Percentiles rank a stretch among this genome's conserved stretches.
Evolutionary conservation across 768 basidiomycete genomes (phyloP).

Genomic region (Mycena vitilis): DNA sequence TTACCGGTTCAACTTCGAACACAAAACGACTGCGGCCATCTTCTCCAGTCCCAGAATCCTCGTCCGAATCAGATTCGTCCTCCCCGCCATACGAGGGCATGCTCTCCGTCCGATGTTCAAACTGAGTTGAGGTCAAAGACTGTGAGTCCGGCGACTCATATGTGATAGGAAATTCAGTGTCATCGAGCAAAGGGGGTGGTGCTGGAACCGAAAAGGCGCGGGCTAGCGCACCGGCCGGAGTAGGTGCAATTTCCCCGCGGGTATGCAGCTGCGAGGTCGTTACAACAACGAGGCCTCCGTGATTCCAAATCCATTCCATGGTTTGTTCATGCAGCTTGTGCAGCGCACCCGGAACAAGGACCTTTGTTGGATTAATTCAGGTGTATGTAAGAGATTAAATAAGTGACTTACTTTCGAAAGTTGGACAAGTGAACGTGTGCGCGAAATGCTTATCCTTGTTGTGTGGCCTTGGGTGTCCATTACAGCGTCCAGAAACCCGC

Average conservation of each 20-base stretch:
- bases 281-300: slow-evolving; percentile 7
- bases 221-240: not conserved
- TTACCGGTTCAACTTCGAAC: too few species aligned
- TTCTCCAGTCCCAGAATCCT: too few species aligned
- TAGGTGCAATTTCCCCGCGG: not conserved
- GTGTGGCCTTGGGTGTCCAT: not conserved
- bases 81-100: too few species aligned
- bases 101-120: too few species aligned
- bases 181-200: not conserved
- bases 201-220: not conserved
- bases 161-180: not conserved
- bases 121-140: not conserved
- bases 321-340: slow-evolving; percentile 3
- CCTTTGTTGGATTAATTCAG: too few species aligned
- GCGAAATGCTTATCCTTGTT: not conserved
- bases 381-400: too few species aligned
- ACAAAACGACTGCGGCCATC: too few species aligned
- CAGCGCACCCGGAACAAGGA: slow-evolving; percentile 12
- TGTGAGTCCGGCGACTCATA: too few species aligned
- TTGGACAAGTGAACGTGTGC: not conserved
- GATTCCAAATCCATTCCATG: slow-evolving; percentile 14
- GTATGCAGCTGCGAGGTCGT: slow-evolving; percentile 7
- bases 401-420: not conserved
- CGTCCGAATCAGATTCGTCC: too few species aligned
- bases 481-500: not conserved